Conservation (phyloP, 1,284 basidiomycete species). For the Cutaneotrichosporon mucoides region DNA sequence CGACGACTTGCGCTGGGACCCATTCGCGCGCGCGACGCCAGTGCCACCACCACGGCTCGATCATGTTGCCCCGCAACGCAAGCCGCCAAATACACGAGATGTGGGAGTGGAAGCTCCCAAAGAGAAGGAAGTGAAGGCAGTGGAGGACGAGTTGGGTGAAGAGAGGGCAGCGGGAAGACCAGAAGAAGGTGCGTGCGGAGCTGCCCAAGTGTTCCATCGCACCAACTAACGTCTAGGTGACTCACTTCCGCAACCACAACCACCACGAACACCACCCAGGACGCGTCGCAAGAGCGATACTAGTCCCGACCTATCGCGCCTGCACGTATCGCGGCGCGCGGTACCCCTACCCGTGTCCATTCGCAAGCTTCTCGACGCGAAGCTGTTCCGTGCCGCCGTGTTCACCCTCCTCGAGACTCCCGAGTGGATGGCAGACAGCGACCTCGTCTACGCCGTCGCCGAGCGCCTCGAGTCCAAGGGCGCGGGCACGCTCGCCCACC, state of each 20-base stretch:
- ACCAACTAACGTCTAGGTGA: no score
- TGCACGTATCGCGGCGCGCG: not conserved
- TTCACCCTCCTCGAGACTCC: slow-evolving; percentile 34
- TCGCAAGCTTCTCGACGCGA: slow-evolving; percentile 27
- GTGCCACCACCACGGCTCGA: not conserved
- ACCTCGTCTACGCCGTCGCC: slow-evolving; percentile 22
- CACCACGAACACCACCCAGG: not conserved
- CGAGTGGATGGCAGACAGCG: slow-evolving; percentile 23
- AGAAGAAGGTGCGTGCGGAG: not conserved
- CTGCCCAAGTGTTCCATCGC: no score
- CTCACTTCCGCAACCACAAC: no score
- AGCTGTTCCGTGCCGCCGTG: slow-evolving; percentile 34
- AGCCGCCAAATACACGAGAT: not conserved
- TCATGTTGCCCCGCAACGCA: not conserved
- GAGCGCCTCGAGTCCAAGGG: slow-evolving; percentile 24
- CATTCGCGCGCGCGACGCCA: not conserved
- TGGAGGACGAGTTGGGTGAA: not conserved
- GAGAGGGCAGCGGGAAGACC: not conserved
- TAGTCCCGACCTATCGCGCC: not conserved
- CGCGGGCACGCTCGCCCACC: slow-evolving; percentile 33
- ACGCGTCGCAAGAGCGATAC: not conserved
- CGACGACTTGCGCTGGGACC: slow-evolving; percentile 2
- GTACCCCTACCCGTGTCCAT: slow-evolving; percentile 23
- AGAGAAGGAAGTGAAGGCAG: not conserved
- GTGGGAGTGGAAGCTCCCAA: no score